Percentiles rank a stretch among this genome's conserved stretches.
These are phyloP conservation scores for Lenzites betulinus DNA, from an alignment of 768 basidiomycete species.

Conservation along the genomic window DNA sequence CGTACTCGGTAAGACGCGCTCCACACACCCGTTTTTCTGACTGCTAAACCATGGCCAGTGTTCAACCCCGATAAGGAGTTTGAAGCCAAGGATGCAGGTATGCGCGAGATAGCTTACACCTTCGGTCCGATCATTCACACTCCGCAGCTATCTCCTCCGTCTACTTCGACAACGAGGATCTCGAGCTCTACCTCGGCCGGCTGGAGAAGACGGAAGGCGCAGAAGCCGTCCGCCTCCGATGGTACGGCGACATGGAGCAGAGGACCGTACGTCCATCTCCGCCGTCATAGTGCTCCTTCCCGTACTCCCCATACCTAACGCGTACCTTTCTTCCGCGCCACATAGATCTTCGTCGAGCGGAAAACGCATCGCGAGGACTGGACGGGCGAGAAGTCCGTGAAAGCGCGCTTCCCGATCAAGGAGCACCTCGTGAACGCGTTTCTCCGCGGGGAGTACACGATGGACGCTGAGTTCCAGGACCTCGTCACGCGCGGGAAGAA, in stretches of 20 bases:
- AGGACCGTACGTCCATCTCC: conserved; percentile 62
- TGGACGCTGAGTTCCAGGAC: conserved; percentile 90
- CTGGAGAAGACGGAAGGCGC: conserved; percentile 99
- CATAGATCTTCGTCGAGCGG: conserved; percentile 82
- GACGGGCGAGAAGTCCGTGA: conserved; percentile 99
- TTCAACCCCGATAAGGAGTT: conserved; percentile 23
- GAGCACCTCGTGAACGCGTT: conserved; percentile 93
- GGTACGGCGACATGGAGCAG: conserved; percentile 89
- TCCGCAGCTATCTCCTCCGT: conserved; percentile 88
- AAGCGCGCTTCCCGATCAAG: conserved; percentile 94
- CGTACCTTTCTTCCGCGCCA: not conserved
- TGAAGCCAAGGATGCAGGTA: conserved; percentile 79
- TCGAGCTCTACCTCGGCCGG: conserved; percentile 94
- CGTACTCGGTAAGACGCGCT: conserved; percentile 67
- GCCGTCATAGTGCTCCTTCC: not conserved
- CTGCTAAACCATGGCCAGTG: conserved; percentile 59
- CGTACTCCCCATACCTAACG: no score
- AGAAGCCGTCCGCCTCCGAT: conserved; percentile 92
- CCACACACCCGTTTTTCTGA: not conserved
- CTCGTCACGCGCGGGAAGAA: conserved; percentile 91
- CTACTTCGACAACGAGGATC: conserved; percentile 94
- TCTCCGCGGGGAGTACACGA: conserved; percentile 84
- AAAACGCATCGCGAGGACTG: conserved; percentile 97
- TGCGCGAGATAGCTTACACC: not conserved
- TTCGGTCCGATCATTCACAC: not conserved